Evolutionary conservation across 495 filamentous ascomycete genomes (phyloP), one percentile per base, ranked within the genome.

Genomic region (Pseudomonodictys pantanalensis): DNA sequence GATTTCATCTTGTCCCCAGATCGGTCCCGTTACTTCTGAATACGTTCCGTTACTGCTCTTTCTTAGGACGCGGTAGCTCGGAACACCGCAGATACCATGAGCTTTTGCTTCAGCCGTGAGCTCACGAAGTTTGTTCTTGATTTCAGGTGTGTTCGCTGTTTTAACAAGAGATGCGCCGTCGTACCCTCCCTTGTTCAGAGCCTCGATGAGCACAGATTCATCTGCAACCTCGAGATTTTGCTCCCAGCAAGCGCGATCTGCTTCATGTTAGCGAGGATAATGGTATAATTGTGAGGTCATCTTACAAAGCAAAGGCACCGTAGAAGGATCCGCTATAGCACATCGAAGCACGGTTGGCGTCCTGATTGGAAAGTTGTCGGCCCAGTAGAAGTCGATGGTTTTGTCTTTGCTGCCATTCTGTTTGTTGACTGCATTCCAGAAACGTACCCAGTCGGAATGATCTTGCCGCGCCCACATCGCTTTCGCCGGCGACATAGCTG

Each of bases 1-100:
- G 2, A 35, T 48, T 43, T 59, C 41, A 33, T 65, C 62, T 35
- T 65, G 62, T n/a, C 62, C 62, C 62, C 62, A 65, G n/a, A 65
- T 42, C 12, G 61, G 28, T n/a, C 62, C 62, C 46, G 52, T 25
- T 18, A 9, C 25, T 22, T 51, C 33, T 26, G 35, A 22, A 56
- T 42, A 56, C 20, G 9, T 26, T 10, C 49, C 49, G 10, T 9
- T 29, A 12, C 26, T 23, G 2, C 2, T 26, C 35, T 61, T 2
- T 12, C 24, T 23, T 38, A 65, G 57, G 23, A 65, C 57, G 15
- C 62, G 62, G 55, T 65, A 65, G 39, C 57, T 65, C 2, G 62
- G 62, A 17, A 61, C 62, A 33, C 62, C 62, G 30, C 57, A 61
- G 25, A 65, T 60, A 12, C 62, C 62, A 2, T 23, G 29, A 17